phyloP scores from a whole-genome alignment of 139 green algal genomes.

The Closterium sp. region DNA sequence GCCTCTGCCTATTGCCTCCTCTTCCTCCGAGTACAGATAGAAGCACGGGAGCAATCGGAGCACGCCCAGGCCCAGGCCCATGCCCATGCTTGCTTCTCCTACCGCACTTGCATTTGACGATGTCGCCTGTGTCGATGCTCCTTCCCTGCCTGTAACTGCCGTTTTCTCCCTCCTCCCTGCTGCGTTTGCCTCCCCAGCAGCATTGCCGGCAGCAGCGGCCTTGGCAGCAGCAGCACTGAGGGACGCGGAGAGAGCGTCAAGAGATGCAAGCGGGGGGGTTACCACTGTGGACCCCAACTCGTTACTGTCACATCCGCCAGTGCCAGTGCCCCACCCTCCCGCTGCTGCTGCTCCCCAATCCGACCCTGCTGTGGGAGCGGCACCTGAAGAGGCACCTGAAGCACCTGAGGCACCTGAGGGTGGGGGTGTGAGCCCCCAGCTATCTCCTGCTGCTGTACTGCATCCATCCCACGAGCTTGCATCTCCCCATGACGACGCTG shows the following conservation, averaged over 20 bases:
- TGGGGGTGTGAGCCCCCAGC: background rate
- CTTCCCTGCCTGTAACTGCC: background rate
- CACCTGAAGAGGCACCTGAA: no score
- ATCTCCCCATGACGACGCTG: background rate
- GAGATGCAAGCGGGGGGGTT: background rate
- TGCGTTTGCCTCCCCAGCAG: background rate
- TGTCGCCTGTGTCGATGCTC: no score
- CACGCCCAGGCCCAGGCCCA: no score
- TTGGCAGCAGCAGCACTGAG: background rate
- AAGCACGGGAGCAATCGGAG: conserved; percentile 36
- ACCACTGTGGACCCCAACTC: background rate
- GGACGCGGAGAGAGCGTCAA: background rate
- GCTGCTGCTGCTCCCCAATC: background rate
- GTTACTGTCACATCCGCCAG: background rate
- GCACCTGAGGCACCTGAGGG: background rate
- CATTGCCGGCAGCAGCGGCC: background rate
- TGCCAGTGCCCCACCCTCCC: background rate
- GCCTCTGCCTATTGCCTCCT: conserved; percentile 1
- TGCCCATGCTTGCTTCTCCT: no score
- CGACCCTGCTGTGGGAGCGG: background rate
- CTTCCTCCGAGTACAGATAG: conserved; percentile 24
- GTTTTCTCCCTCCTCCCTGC: background rate
- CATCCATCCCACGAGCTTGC: background rate
- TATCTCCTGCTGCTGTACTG: background rate
- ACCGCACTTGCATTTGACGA: no score